phyloP scores from a whole-genome alignment of 2,329 filamentous ascomycete species.

The Colletotrichum spinosum region DNA sequence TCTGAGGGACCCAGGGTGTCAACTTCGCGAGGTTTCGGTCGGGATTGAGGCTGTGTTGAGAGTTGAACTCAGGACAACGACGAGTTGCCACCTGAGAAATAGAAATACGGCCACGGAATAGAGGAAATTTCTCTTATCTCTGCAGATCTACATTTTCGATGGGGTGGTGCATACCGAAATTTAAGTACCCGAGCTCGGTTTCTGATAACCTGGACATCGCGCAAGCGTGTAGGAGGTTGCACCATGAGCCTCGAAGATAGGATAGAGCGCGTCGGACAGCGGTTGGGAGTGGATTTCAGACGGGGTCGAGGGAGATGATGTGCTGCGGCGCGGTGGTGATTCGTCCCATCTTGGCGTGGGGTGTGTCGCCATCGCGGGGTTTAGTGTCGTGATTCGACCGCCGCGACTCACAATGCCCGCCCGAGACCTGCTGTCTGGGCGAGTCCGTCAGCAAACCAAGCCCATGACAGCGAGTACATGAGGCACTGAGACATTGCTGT shows the following conservation, averaged over 20 bases:
- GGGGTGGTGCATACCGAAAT: constrained; percentile 20
- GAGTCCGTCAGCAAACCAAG: neutral
- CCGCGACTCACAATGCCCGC: constrained; percentile 12
- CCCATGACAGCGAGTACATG: neutral
- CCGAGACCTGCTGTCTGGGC: neutral
- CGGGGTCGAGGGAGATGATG: constrained; percentile 24
- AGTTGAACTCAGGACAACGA: neutral
- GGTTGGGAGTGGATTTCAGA: constrained; percentile 9
- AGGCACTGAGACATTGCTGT: neutral
- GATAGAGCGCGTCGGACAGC: neutral
- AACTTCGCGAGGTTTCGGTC: neutral
- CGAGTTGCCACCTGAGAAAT: neutral
- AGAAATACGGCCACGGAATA: neutral
- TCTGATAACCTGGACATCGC: constrained; percentile 31
- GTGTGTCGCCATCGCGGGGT: constrained; percentile 37
- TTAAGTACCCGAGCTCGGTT: constrained; percentile 25
- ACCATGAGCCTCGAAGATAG: constrained; percentile 12
- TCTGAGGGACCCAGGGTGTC: constrained; percentile 22
- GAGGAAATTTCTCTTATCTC: neutral
- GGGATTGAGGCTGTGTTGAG: neutral
- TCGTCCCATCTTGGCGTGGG: constrained; percentile 33
- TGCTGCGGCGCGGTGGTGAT: constrained; percentile 32
- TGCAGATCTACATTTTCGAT: too few species aligned
- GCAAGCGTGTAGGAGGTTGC: constrained; percentile 13
- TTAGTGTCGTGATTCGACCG: constrained; percentile 33